A percentile compares a stretch with the other conserved stretches of the same genome.
Conservation (phyloP, 2,329 filamentous ascomycete species). For the Myriosclerotinia curreyana region DNA sequence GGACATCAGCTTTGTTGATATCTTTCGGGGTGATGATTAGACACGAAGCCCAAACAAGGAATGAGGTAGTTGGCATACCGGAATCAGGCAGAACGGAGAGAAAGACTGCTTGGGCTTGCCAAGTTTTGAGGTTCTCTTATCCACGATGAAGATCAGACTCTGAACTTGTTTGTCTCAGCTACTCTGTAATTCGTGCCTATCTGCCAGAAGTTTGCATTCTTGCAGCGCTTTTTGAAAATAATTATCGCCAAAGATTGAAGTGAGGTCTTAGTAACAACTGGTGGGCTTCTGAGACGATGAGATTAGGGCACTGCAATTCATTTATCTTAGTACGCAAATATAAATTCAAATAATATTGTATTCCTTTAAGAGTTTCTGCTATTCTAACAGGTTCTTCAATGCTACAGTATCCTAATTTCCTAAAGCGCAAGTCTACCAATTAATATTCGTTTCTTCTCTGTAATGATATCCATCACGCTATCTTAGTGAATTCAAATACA, state of each 20-base stretch:
- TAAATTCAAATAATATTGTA: background rate
- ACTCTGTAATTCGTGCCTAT: background rate
- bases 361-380: too few relatives aligned
- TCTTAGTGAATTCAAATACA: background rate
- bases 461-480: background rate
- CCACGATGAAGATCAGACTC: background rate
- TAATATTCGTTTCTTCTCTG: background rate
- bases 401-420: too few relatives aligned
- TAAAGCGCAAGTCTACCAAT: background rate
- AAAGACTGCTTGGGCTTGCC: too few relatives aligned
- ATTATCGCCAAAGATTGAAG: too few relatives aligned
- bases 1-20: background rate
- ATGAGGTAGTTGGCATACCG: fast-evolving
- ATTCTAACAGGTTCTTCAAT: too few relatives aligned
- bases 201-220: background rate
- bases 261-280: background rate
- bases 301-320: background rate
- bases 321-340: background rate
- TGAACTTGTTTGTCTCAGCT: background rate
- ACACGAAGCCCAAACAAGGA: too few relatives aligned
- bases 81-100: fast-evolving
- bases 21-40: background rate
- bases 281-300: background rate
- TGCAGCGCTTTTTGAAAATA: background rate
- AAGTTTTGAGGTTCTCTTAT: background rate